Conservation (phyloP, 2,329 filamentous ascomycete species). For the Penicillium palitans region DNA sequence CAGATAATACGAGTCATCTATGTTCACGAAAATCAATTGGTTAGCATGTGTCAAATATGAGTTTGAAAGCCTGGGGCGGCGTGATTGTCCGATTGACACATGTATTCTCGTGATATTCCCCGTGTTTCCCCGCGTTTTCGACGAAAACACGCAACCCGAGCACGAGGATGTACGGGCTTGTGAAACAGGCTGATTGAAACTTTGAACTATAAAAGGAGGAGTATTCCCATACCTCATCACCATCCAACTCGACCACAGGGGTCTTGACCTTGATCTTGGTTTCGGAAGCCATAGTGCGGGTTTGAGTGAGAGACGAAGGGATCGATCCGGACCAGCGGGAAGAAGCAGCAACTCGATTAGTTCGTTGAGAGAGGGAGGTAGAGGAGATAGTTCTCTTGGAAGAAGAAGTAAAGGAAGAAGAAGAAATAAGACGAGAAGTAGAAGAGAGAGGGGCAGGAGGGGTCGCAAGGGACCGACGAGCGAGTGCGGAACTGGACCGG, state of each 20-base stretch:
- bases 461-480: slow-evolving; percentile 35
- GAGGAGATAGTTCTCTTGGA: slow-evolving; percentile 31
- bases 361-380: slow-evolving; percentile 23
- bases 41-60: slow-evolving; percentile 23
- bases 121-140: slow-evolving; percentile 37
- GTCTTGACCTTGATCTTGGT: slow-evolving; percentile 99
- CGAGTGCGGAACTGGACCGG: slow-evolving; percentile 43
- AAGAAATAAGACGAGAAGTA: slow-evolving; percentile 32
- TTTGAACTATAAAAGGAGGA: slow-evolving; percentile 15
- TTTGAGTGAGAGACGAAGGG: slow-evolving; percentile 35
- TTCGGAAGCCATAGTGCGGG: slow-evolving; percentile 49
- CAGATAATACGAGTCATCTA: slow-evolving; percentile 99
- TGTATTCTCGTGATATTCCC: slow-evolving; percentile 18
- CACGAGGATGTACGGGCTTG: slow-evolving; percentile 22
- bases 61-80: neutral
- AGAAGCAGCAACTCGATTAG: slow-evolving; percentile 26
- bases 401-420: slow-evolving; percentile 27
- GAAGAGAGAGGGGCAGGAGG: slow-evolving; percentile 33
- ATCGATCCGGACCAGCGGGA: slow-evolving; percentile 34
- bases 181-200: slow-evolving; percentile 20
- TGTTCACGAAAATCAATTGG: slow-evolving; percentile 11
- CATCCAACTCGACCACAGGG: slow-evolving; percentile 95
- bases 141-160: slow-evolving; percentile 27
- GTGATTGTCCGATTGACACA: slow-evolving; percentile 23
- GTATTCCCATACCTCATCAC: slow-evolving; percentile 58